phyloP scores from a whole-genome alignment of 768 basidiomycete genomes.

The Tephrocybe sp. region DNA sequence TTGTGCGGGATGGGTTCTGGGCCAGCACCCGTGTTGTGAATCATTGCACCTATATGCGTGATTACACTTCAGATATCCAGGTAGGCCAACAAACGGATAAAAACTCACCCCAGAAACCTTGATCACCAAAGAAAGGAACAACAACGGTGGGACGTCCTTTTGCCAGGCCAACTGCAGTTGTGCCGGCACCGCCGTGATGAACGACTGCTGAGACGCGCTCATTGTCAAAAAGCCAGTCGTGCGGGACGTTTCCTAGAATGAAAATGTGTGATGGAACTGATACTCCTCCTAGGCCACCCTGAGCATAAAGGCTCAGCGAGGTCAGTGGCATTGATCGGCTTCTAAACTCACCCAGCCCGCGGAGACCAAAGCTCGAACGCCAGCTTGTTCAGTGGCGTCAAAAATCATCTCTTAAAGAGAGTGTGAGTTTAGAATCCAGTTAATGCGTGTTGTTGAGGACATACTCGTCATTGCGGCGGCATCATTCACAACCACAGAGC shows the following conservation, averaged over 20 bases:
- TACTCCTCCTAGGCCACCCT: slow-evolving; percentile 56
- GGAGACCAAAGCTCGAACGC: slow-evolving; percentile 60
- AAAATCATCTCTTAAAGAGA: slow-evolving; percentile 48
- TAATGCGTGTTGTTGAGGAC: slow-evolving; percentile 7
- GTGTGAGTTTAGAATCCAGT: neutral
- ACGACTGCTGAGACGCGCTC: slow-evolving; percentile 56
- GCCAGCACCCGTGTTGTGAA: slow-evolving; percentile 59
- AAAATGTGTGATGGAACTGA: slow-evolving; percentile 54
- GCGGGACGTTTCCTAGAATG: slow-evolving; percentile 66
- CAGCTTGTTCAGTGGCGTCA: slow-evolving; percentile 53
- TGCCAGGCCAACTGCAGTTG: slow-evolving; percentile 60
- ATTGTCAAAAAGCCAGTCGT: slow-evolving; percentile 67
- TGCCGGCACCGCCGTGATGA: slow-evolving; percentile 69
- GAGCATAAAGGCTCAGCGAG: neutral
- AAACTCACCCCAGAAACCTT: slow-evolving; percentile 50
- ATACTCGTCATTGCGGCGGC: slow-evolving; percentile 50
- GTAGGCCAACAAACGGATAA: neutral
- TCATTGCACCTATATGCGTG: slow-evolving; percentile 52
- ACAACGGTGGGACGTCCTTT: slow-evolving; percentile 62
- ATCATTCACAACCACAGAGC: slow-evolving; percentile 60
- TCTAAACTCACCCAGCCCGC: slow-evolving; percentile 54
- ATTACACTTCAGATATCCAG: slow-evolving; percentile 11
- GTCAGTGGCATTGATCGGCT: neutral
- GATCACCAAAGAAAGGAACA: slow-evolving; percentile 69
- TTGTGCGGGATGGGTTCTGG: slow-evolving; percentile 60